phyloP scores from a whole-genome alignment of 2,329 filamentous ascomycete genomes.

The Trichoderma koningii region DNA sequence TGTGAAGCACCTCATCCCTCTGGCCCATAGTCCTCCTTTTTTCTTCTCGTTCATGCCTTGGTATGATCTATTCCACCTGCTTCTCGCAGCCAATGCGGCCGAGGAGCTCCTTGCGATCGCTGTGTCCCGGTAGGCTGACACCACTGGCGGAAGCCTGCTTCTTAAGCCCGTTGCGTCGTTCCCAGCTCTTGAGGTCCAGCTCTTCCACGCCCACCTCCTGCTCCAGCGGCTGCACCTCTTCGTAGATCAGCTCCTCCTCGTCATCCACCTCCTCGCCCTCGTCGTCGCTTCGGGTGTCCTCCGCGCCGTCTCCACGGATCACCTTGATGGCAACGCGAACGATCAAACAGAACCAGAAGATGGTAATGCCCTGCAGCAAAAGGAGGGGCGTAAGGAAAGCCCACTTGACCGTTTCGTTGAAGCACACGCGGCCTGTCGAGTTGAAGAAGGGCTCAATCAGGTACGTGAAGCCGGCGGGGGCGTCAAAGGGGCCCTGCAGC shows the following conservation, averaged over 20 bases:
- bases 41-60: neutral
- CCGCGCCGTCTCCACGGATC: conserved; percentile 72
- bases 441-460: conserved; percentile 74
- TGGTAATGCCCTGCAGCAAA: conserved; percentile 74
- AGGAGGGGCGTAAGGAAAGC: conserved; percentile 76
- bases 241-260: conserved; percentile 56
- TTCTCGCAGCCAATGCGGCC: conserved; percentile 84
- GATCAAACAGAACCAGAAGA: conserved; percentile 91
- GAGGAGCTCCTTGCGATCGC: conserved; percentile 77
- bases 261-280: conserved; percentile 71
- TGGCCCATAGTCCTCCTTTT: neutral
- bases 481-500: conserved; percentile 55
- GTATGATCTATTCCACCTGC: conserved; percentile 54
- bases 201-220: conserved; percentile 75
- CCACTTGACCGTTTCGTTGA: conserved; percentile 72
- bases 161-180: conserved; percentile 57
- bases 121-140: conserved; percentile 69
- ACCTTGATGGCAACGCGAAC: conserved; percentile 79
- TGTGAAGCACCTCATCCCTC: neutral
- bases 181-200: conserved; percentile 67
- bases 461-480: conserved; percentile 57
- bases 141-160: conserved; percentile 56
- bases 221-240: conserved; percentile 62
- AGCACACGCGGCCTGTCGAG: conserved; percentile 75
- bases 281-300: conserved; percentile 86